Evolutionary conservation across 2,329 filamentous ascomycete species (phyloP).

Genomic region (Verticillium tricorpus): DNA sequence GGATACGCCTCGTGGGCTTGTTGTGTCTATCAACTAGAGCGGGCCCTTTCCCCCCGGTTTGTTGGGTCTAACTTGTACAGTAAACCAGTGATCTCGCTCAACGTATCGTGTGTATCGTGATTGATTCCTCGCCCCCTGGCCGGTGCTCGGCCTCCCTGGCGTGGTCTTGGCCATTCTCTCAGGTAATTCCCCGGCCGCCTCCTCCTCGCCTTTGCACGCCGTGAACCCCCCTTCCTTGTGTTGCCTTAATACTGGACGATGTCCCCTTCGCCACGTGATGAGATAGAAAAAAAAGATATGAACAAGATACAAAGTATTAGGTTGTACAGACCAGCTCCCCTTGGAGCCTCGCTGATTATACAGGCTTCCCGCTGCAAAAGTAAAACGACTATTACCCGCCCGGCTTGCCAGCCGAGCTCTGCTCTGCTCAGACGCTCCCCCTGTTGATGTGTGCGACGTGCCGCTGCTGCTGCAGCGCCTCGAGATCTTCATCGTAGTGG

Average conservation of each 20-base stretch:
- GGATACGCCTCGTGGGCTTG: neutral
- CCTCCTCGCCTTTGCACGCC: neutral
- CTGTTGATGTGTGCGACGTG: slow-evolving; percentile 32
- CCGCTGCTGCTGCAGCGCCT: slow-evolving; percentile 27
- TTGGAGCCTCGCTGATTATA: neutral
- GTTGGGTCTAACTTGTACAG: neutral
- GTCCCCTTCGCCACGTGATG: neutral
- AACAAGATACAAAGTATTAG: neutral
- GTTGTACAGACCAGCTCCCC: neutral
- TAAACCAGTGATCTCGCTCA: neutral
- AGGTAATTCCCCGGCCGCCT: neutral
- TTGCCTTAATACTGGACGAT: neutral
- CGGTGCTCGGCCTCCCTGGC: neutral
- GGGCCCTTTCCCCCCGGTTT: neutral
- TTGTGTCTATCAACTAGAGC: neutral
- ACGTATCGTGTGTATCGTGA: neutral
- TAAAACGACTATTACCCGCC: neutral
- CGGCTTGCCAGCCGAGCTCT: neutral
- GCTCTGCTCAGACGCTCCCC: slow-evolving; percentile 35
- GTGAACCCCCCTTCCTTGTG: neutral
- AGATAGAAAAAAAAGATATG: neutral
- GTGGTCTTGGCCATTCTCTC: neutral
- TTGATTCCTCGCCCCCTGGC: neutral
- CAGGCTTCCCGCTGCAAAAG: neutral
- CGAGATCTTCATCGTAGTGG: slow-evolving; percentile 39